phyloP scores from a whole-genome alignment of 1,284 basidiomycete genomes.

The Cutaneotrichosporon cyanovorans region DNA sequence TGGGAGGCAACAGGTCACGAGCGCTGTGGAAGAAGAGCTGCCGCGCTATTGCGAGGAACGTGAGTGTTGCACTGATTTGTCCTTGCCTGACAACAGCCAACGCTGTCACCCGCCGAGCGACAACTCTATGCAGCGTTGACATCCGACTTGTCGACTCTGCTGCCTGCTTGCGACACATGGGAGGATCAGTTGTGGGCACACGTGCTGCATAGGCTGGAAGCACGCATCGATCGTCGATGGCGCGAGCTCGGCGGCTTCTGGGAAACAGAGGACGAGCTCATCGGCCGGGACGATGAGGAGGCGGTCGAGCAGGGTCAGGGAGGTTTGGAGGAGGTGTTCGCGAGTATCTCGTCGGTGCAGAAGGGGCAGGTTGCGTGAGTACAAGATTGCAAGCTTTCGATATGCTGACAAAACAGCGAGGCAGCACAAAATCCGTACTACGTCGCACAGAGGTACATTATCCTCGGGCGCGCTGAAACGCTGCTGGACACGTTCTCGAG shows the following conservation, averaged over 20 bases:
- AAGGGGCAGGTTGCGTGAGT: conserved; percentile 38
- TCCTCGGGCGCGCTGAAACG: conserved; percentile 62
- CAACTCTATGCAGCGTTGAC: conserved; percentile 80
- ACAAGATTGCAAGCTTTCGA: not conserved
- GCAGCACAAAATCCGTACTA: conserved; percentile 68
- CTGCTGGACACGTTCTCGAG: conserved; percentile 67
- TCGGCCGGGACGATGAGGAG: conserved; percentile 30
- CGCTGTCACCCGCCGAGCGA: conserved; percentile 66
- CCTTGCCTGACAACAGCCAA: conserved; percentile 49
- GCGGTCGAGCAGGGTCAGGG: conserved; percentile 25
- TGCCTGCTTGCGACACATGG: conserved; percentile 76
- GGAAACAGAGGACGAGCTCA: conserved; percentile 31
- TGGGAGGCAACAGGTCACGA: conserved; percentile 60
- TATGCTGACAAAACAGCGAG: conserved; percentile 31
- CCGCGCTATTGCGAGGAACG: conserved; percentile 66
- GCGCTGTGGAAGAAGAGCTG: conserved; percentile 80
- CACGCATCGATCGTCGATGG: conserved; percentile 38
- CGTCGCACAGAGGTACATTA: conserved; percentile 65
- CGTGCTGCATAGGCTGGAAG: conserved; percentile 75
- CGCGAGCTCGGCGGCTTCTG: conserved; percentile 44
- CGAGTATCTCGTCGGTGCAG: conserved; percentile 30
- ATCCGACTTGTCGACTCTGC: conserved; percentile 69
- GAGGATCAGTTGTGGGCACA: conserved; percentile 93
- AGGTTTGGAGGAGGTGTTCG: conserved; percentile 41
- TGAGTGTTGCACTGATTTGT: conserved; percentile 49